These are phyloP conservation scores for Golubevia pallescens DNA, from an alignment of 1,284 basidiomycete genomes.

Conservation along the genomic window DNA sequence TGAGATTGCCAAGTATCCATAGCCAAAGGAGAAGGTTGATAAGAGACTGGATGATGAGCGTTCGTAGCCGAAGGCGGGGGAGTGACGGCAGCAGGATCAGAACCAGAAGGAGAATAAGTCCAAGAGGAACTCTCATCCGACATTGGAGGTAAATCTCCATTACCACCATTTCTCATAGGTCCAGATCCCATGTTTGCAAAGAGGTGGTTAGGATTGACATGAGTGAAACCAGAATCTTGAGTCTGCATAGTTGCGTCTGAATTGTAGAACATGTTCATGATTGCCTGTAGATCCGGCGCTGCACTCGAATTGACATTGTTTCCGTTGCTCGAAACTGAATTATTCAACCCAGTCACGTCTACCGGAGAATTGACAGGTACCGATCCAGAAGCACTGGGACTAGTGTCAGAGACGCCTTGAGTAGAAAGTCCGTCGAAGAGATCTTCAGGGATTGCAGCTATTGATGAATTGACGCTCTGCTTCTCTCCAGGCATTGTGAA, in stretches of 20 bases:
- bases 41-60: conserved; percentile 20
- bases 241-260: conserved; percentile 26
- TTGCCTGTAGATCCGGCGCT: conserved; percentile 30
- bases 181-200: conserved; percentile 25
- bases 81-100: conserved; percentile 35
- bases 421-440: too few species aligned
- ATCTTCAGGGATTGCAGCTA: too few species aligned
- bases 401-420: too few species aligned
- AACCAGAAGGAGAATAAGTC: conserved; percentile 47
- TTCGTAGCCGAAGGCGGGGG: conserved; percentile 17
- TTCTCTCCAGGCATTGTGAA: conserved; percentile 34
- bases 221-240: conserved; percentile 31
- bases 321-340: not conserved
- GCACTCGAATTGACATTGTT: not conserved
- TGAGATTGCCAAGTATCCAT: not conserved
- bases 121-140: conserved; percentile 41
- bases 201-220: conserved; percentile 53
- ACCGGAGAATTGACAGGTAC: too few species aligned
- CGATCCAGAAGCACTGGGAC: too few species aligned
- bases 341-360: too few species aligned
- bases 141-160: conserved; percentile 17
- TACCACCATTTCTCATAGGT: not conserved
- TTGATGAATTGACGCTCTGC: not conserved
- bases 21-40: conserved; percentile 35
- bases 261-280: conserved; percentile 58